A percentile compares a stretch with the other conserved stretches of the same genome.
Evolutionary conservation across 1,284 basidiomycete genomes (phyloP).

Genomic region (Pyrrhoderma noxium): DNA sequence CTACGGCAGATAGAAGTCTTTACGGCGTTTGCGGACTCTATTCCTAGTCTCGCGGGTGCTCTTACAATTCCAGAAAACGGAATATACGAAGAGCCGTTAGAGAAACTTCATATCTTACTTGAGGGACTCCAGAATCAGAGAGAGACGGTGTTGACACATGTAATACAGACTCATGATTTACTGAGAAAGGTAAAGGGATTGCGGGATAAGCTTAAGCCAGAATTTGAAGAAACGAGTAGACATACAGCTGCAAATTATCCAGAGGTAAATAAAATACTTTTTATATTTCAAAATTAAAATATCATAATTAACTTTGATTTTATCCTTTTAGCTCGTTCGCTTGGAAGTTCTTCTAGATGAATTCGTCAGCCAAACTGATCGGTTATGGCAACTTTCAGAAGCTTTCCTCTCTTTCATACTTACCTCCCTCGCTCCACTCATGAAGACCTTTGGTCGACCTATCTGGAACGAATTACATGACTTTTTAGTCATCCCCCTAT

Average conservation of each 20-base stretch:
- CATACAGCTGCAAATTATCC: slow-evolving; percentile 69
- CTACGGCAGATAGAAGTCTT: slow-evolving; percentile 51
- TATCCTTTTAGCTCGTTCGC: background rate
- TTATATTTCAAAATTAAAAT: slow-evolving; percentile 6
- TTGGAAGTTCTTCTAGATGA: slow-evolving; percentile 15
- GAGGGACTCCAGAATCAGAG: slow-evolving; percentile 32
- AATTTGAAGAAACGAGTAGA: slow-evolving; percentile 58
- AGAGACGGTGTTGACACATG: slow-evolving; percentile 34
- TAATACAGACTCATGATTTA: slow-evolving; percentile 40
- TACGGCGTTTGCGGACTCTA: slow-evolving; percentile 31
- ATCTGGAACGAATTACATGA: slow-evolving; percentile 70
- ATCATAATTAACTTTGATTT: slow-evolving; percentile 3
- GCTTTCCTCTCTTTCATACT: slow-evolving; percentile 64
- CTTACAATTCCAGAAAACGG: slow-evolving; percentile 30
- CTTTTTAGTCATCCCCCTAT: slow-evolving; percentile 71
- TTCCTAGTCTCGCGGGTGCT: slow-evolving; percentile 6
- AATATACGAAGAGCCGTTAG: slow-evolving; percentile 47
- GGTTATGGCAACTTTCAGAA: slow-evolving; percentile 42
- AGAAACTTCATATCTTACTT: slow-evolving; percentile 38
- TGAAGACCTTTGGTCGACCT: slow-evolving; percentile 69
- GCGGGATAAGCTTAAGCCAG: slow-evolving; percentile 50
- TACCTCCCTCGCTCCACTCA: slow-evolving; percentile 67
- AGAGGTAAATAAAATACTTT: slow-evolving; percentile 40
- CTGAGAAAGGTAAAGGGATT: slow-evolving; percentile 45
- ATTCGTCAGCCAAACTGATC: slow-evolving; percentile 14